A percentile compares a stretch with the other conserved stretches of the same genome.
Conservation (phyloP, 2,329 filamentous ascomycete species). For the Annulohypoxylon truncatum region DNA sequence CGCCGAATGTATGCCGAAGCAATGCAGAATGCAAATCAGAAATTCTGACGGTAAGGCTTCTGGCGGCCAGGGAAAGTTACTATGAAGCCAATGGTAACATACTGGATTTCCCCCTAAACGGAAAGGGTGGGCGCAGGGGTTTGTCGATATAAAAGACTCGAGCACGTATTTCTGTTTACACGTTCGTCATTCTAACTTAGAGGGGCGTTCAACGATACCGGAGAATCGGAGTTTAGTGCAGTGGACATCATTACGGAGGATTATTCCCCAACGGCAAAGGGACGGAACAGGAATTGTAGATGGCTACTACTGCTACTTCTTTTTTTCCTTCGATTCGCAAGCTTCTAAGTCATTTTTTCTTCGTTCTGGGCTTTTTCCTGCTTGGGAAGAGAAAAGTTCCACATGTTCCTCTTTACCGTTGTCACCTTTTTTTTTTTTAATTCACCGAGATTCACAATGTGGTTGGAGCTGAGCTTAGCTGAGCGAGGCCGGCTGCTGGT, state of each 20-base stretch:
- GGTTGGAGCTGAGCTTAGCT: background rate
- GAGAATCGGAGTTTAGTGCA: conserved; percentile 5
- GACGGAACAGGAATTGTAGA: conserved; percentile 10
- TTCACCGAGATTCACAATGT: background rate
- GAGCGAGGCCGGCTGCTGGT: background rate
- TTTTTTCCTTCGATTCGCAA: background rate
- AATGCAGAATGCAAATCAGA: background rate
- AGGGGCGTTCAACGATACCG: conserved; percentile 2
- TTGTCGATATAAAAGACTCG: background rate
- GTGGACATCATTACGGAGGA: conserved; percentile 6
- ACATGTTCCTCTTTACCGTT: background rate
- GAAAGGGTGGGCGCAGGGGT: background rate
- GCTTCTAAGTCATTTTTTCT: too few species aligned
- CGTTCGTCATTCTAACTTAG: conserved; percentile 4
- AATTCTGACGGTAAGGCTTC: background rate
- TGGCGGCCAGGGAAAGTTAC: background rate
- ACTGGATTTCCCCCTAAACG: background rate
- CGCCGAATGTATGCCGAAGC: background rate
- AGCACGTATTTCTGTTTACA: background rate
- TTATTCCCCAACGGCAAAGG: conserved; percentile 1
- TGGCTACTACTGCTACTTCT: background rate
- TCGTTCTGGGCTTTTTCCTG: background rate
- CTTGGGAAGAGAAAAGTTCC: background rate
- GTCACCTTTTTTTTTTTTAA: background rate
- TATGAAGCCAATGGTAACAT: background rate